phyloP scores from a whole-genome alignment of 2,329 filamentous ascomycete genomes.

The Phyllosticta ampelicida region DNA sequence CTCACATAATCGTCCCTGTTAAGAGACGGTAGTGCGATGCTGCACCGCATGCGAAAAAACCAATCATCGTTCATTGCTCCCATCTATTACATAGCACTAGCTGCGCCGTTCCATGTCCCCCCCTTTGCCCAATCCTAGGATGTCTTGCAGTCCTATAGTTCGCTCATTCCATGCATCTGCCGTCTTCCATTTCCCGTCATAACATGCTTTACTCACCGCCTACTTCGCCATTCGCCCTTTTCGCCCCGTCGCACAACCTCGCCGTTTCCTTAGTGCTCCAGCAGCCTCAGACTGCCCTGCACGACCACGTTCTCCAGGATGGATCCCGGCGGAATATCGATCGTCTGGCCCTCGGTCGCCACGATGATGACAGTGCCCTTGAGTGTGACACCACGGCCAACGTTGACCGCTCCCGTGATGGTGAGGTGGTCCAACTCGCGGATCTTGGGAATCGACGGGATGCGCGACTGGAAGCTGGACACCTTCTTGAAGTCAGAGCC shows the following conservation, averaged over 20 bases:
- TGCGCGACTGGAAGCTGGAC: conserved; percentile 85
- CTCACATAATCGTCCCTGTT: background rate
- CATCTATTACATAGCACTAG: background rate
- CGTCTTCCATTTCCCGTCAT: background rate
- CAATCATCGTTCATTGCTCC: background rate
- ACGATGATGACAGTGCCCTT: conserved; percentile 99
- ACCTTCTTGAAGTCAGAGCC: conserved; percentile 99
- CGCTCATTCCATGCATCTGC: background rate
- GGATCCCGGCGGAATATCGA: conserved; percentile 92
- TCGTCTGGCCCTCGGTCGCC: conserved; percentile 93
- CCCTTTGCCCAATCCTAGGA: too few species aligned
- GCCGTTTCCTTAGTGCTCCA: conserved; percentile 44
- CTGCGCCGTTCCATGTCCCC: background rate
- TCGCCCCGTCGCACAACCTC: background rate
- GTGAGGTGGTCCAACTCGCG: conserved; percentile 90
- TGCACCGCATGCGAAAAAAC: background rate
- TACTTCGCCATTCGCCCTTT: background rate
- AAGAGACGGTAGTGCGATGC: background rate
- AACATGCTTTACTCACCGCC: background rate
- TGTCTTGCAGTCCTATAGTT: background rate
- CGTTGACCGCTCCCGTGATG: conserved; percentile 94
- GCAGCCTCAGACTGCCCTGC: conserved; percentile 78
- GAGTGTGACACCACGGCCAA: conserved; percentile 86
- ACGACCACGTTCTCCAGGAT: conserved; percentile 98
- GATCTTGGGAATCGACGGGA: conserved; percentile 80